These are phyloP conservation scores for Solanum commersonii DNA, from an alignment of 257 asterid species.

Conservation along the genomic window DNA sequence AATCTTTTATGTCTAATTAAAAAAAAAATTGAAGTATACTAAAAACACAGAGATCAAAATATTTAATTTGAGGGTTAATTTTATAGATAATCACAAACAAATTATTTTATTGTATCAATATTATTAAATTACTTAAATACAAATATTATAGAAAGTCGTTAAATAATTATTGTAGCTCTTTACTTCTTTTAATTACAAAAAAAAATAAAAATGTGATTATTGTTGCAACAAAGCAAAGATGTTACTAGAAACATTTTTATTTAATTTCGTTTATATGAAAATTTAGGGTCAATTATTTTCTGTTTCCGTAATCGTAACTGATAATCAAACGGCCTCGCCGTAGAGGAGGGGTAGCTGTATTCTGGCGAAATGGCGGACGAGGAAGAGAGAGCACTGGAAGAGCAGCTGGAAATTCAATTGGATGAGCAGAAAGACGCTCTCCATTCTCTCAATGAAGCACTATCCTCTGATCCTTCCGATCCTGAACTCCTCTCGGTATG, in stretches of 20 bases:
- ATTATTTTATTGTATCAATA: not conserved
- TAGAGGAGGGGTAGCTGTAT: not conserved
- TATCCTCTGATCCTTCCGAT: slow-evolving; percentile 55
- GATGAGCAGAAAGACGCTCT: slow-evolving; percentile 69
- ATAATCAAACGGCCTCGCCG: not conserved
- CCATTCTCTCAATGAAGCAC: slow-evolving; percentile 54
- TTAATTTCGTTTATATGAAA: not conserved
- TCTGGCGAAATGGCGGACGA: slow-evolving; percentile 56
- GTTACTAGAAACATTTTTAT: not conserved
- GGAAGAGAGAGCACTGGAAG: slow-evolving; percentile 63
- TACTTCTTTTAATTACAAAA: not conserved
- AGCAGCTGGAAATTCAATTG: slow-evolving; percentile 61
- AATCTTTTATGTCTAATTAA: too few relatives aligned
- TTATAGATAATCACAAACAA: not conserved
- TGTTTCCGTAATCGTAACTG: not conserved
- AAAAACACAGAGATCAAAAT: too few relatives aligned
- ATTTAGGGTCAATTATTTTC: not conserved
- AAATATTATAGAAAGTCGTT: not conserved
- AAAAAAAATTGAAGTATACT: too few relatives aligned
- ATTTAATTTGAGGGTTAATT: too few relatives aligned
- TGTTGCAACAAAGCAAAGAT: not conserved
- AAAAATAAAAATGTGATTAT: not conserved
- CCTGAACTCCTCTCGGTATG: slow-evolving; percentile 61
- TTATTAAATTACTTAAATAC: not conserved
- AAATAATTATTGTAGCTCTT: not conserved